Evolutionary conservation across 23 red algal species (phyloP).

Genomic region (Gracilariopsis chorda): DNA sequence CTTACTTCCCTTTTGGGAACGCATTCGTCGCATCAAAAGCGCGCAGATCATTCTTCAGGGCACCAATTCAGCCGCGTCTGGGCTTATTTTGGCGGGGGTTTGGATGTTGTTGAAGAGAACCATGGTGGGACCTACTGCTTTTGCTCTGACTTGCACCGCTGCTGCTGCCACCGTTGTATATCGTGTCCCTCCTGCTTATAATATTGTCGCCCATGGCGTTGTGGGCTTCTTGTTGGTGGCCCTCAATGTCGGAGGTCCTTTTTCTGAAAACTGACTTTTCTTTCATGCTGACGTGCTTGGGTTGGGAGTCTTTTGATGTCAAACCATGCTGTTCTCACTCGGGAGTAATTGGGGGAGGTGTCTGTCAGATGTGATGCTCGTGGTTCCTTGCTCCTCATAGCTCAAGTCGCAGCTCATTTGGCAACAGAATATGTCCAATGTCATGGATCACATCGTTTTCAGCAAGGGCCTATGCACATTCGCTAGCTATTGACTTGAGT

Average conservation of each 20-base stretch:
- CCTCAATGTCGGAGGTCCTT: conserved; percentile 55
- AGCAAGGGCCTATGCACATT: no score
- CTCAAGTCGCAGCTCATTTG: no score
- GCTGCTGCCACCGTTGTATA: conserved; percentile 28
- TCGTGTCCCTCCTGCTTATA: conserved; percentile 5
- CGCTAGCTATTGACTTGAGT: no score
- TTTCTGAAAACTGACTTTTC: no score
- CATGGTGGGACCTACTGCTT: conserved; percentile 37
- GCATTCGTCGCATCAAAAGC: conserved; percentile 1
- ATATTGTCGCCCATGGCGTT: conserved; percentile 42
- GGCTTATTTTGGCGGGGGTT: conserved; percentile 60
- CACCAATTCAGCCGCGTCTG: conserved; percentile 64
- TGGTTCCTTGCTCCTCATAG: no score
- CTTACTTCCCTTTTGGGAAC: conserved; percentile 70
- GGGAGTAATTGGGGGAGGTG: no score
- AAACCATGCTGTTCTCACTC: no score
- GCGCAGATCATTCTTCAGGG: conserved; percentile 37
- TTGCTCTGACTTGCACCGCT: conserved; percentile 41
- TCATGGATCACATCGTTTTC: no score
- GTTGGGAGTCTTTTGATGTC: no score
- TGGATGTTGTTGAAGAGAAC: conserved; percentile 54
- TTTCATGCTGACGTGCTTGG: no score
- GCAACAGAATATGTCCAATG: no score
- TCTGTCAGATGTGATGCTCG: no score
- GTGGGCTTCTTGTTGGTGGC: conserved; percentile 27